Base-by-base conservation (phyloP, 2,329 filamentous ascomycete genomes). In the Ophiostoma novo-ulmi region DNA sequence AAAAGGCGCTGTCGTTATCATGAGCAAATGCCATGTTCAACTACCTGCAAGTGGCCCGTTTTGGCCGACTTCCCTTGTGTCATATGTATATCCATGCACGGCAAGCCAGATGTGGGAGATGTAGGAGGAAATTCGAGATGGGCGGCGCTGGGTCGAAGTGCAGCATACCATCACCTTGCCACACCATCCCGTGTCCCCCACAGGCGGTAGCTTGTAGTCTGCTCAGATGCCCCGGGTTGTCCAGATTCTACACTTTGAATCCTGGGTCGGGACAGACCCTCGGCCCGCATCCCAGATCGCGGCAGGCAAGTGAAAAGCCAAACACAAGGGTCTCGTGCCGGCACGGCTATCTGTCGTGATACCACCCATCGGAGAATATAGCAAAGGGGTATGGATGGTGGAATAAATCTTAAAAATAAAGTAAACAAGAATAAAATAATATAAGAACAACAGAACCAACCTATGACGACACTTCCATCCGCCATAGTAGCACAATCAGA, bases 401-500 rank as follows among this genome's bases (percentile, higher is more conserved):
- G 22, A 11, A 26, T 3, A n/a, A 26, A 39, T 20, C 5, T n/a
- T 17, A 20, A 38, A 39, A 58, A 41, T n/a, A 63, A 69, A 20
- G 31, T 36, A 55, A 39, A 55, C 22, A 41, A 39, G 2, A 67
- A n/a, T 5, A 38, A 63, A 3, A 68, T 2, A n/a, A 64, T n/a
- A 36, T 17, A 35, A 35, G 3, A 5, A 7, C 14, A 63, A 36
- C 13, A 7, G 4, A 13, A 35, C 58, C 22, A 36, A 11, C 58
- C 22, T 41, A 13, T 41, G 39, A 44, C 22, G 38, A 44, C 22
- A 13, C 69, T 14, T 69, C 48, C 61, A 75, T 38, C 39, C 66
- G 71, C 58, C 71, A 69, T 17, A 75, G 13, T 74, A 90, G 77
- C 36, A 86, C 81, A 74, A 89, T 77, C 75, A 90, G 78, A 48